Evolutionary conservation across 441 rosid species (phyloP).

Genomic region (Metrosideros polymorpha): DNA sequence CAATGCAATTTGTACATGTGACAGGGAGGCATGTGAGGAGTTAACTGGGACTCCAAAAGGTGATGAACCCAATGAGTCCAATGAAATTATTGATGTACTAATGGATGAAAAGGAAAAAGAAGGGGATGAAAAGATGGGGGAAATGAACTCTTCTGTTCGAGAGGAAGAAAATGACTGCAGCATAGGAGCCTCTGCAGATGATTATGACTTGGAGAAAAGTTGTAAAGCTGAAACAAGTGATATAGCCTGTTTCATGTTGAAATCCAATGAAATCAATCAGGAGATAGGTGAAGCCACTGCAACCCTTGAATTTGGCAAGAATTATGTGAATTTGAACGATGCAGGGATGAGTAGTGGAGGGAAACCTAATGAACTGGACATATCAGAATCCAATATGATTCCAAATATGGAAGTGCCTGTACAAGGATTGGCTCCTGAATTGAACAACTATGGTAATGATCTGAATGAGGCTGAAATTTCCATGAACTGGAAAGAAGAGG

Average conservation of each 20-base stretch:
- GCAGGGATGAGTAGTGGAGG: constrained; percentile 21
- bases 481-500: constrained; percentile 9
- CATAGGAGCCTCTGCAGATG: not conserved
- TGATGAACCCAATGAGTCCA: not conserved
- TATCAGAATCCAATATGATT: constrained; percentile 16
- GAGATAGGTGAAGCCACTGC: constrained; percentile 13
- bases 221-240: constrained; percentile 19
- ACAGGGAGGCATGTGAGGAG: not conserved
- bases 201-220: not conserved
- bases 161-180: not conserved
- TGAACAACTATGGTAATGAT: constrained; percentile 29
- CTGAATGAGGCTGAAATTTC: constrained; percentile 1
- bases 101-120: not conserved
- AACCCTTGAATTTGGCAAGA: constrained; percentile 7
- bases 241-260: constrained; percentile 24
- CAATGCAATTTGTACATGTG: not conserved
- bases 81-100: not conserved
- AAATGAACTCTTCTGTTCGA: not conserved
- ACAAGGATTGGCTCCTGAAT: constrained; percentile 33
- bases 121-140: constrained; percentile 22
- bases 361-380: constrained; percentile 18
- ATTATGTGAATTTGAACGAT: constrained; percentile 16
- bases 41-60: not conserved
- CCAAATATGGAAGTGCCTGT: constrained; percentile 21
- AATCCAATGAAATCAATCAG: constrained; percentile 21